These are phyloP conservation scores for Erucastrum elatum DNA, from an alignment of 345 rosid genomes.

Conservation along the genomic window DNA sequence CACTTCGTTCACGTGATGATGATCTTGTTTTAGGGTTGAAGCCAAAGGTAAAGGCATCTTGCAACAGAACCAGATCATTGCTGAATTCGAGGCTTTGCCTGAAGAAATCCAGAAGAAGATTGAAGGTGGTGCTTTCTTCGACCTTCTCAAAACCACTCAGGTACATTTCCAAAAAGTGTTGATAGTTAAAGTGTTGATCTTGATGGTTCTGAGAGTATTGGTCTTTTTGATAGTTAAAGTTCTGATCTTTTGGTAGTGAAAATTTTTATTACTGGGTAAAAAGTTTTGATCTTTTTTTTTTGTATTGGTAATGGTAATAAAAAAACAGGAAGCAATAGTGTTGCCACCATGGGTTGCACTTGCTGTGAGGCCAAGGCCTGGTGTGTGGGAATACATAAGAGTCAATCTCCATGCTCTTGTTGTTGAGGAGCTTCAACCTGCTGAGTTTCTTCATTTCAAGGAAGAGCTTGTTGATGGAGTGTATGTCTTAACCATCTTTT, in stretches of 20 bases:
- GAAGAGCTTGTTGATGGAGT: constrained; percentile 83
- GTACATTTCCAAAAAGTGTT: not conserved
- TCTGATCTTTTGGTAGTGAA: not conserved
- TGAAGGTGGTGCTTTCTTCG: constrained; percentile 58
- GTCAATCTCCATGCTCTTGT: constrained; percentile 70
- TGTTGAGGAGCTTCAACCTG: constrained; percentile 65
- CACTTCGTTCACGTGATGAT: not conserved
- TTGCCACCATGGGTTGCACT: constrained; percentile 77
- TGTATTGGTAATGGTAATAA: not conserved
- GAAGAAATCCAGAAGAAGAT: constrained; percentile 55
- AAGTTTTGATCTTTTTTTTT: not conserved
- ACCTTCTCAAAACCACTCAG: constrained; percentile 60
- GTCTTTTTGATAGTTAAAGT: not conserved
- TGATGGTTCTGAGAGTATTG: not conserved
- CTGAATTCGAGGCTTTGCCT: constrained; percentile 72
- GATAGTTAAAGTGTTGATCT: not conserved
- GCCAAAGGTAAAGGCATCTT: constrained; percentile 75
- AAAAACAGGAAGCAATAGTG: constrained; percentile 64
- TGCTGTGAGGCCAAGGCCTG: constrained; percentile 86
- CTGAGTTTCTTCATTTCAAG: constrained; percentile 85
- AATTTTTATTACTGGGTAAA: not conserved
- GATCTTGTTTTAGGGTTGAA: constrained; percentile 54
- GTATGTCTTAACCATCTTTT: constrained; percentile 20
- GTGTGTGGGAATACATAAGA: constrained; percentile 84
- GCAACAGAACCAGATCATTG: constrained; percentile 68